phyloP scores from a whole-genome alignment of 2,329 filamentous ascomycete species.

The Penicillium sp. region DNA sequence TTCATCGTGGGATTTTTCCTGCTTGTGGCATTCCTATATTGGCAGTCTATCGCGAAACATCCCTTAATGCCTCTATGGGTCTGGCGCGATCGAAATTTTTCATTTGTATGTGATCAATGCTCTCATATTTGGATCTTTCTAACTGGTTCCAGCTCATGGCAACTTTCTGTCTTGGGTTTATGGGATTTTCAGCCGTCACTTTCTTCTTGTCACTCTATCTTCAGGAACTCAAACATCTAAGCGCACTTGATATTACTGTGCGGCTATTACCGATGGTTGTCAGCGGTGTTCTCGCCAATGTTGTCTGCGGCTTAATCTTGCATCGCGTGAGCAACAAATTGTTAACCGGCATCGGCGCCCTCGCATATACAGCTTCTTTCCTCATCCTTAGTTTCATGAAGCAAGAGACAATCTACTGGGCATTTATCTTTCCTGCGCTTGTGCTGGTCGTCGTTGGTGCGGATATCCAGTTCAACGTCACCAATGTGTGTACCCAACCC shows the following conservation, averaged over 20 bases:
- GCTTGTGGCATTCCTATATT: constrained; percentile 54
- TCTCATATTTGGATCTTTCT: not conserved
- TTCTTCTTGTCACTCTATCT: constrained; percentile 64
- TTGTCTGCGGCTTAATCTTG: constrained; percentile 56
- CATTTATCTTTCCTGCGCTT: constrained; percentile 57
- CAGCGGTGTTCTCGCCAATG: constrained; percentile 57
- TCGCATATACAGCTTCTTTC: constrained; percentile 41
- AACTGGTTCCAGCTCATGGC: constrained; percentile 45
- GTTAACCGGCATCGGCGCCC: constrained; percentile 51
- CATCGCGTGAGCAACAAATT: constrained; percentile 60
- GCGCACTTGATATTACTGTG: constrained; percentile 55
- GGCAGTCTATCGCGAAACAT: constrained; percentile 52
- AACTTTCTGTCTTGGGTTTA: constrained; percentile 55
- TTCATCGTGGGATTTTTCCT: constrained; percentile 55
- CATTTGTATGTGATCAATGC: constrained; percentile 44
- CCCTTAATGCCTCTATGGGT: constrained; percentile 52
- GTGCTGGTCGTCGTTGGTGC: constrained; percentile 59
- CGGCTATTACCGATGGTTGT: constrained; percentile 61
- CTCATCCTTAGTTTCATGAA: constrained; percentile 55
- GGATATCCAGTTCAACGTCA: constrained; percentile 65
- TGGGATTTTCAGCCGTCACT: constrained; percentile 54
- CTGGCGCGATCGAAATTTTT: constrained; percentile 59
- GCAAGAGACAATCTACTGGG: constrained; percentile 56
- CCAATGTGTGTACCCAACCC: constrained; percentile 49
- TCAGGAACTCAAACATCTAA: constrained; percentile 51